phyloP scores from a whole-genome alignment of 768 basidiomycete species.

The Lyophyllum shimeji region DNA sequence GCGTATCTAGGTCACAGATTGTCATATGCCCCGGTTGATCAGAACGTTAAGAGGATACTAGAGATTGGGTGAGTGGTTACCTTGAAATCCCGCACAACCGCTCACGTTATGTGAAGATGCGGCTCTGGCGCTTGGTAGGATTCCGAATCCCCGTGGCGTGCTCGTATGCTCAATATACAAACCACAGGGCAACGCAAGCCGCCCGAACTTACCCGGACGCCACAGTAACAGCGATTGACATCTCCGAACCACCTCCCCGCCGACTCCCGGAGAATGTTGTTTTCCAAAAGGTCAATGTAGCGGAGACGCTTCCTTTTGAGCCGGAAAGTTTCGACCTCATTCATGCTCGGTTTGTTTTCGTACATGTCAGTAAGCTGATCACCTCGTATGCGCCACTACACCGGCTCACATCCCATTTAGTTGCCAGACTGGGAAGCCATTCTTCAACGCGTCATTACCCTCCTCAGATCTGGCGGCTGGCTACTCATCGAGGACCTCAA shows the following conservation, averaged over 20 bases:
- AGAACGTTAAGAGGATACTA: not conserved
- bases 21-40: not conserved
- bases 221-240: conserved; percentile 6
- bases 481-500: conserved; percentile 8
- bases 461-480: conserved; percentile 9
- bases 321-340: not conserved
- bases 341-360: not conserved
- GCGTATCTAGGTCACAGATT: conserved; percentile 2
- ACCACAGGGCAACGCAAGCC: conserved; percentile 2
- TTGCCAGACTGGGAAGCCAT: not conserved
- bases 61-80: not conserved
- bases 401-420: not conserved
- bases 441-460: not conserved
- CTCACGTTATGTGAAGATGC: not conserved
- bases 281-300: conserved; percentile 1
- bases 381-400: not conserved
- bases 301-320: not conserved
- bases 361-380: not conserved
- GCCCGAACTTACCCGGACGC: conserved; percentile 5
- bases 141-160: not conserved
- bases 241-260: conserved; percentile 2
- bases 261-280: not conserved
- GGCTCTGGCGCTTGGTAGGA: conserved; percentile 5
- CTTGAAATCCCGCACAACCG: not conserved
- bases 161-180: not conserved